Conservation (phyloP, 176 grass and related monocot species). For the Chrysopogon serrulatus region DNA sequence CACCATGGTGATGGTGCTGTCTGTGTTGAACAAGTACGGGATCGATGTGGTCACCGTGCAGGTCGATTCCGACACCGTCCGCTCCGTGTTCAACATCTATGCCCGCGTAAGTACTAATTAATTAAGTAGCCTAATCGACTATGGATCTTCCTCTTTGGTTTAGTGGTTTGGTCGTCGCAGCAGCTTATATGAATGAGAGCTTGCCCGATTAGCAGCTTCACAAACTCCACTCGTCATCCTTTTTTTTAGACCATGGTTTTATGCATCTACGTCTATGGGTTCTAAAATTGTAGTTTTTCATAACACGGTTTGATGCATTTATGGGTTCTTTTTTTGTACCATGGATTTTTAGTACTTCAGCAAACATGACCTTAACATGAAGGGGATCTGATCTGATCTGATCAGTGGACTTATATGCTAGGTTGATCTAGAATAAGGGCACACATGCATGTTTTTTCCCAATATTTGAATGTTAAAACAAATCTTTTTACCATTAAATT, state of each 20-base stretch:
- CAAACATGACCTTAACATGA: background rate
- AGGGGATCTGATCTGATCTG: background rate
- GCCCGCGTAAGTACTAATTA: conserved; percentile 20
- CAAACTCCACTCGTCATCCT: background rate
- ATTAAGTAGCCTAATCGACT: conserved; percentile 29
- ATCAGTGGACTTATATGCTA: background rate
- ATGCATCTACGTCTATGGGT: background rate
- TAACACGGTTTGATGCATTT: no score
- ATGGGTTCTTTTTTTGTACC: background rate
- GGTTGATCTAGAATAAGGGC: background rate
- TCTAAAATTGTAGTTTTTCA: no score
- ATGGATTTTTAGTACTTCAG: background rate
- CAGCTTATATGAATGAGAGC: background rate
- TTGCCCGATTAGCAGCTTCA: background rate
- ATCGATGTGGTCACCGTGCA: conserved; percentile 46
- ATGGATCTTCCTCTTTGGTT: background rate
- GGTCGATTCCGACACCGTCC: conserved; percentile 19
- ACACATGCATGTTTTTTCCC: background rate
- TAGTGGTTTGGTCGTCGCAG: background rate
- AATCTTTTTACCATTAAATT: background rate
- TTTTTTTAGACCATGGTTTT: background rate
- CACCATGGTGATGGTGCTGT: conserved; percentile 12
- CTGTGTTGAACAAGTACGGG: conserved; percentile 51
- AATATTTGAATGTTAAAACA: background rate
- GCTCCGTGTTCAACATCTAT: conserved; percentile 41